Conservation (phyloP, 176 grass and related monocot species). For the Carex littledalei region DNA sequence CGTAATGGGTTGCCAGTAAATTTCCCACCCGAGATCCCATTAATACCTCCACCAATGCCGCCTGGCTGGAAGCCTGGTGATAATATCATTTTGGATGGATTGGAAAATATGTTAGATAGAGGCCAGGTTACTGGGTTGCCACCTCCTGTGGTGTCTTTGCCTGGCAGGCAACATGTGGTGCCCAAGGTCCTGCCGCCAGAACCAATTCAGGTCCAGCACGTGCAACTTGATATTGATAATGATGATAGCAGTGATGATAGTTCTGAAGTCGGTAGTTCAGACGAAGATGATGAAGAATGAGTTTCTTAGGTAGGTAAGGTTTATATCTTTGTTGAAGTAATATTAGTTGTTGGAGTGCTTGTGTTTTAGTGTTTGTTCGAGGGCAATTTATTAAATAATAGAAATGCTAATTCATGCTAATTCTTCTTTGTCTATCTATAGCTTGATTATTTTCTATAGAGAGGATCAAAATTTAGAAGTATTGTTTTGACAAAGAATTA, state of each 20-base stretch:
- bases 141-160: conserved; percentile 3
- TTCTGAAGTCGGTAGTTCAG: conserved; percentile 77
- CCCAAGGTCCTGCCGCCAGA: conserved; percentile 27
- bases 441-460: not conserved
- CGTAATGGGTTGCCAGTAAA: conserved; percentile 39
- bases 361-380: not conserved
- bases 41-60: conserved; percentile 40
- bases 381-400: not conserved
- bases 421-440: not conserved
- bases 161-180: not conserved
- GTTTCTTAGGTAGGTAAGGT: conserved; percentile 34
- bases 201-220: conserved; percentile 50
- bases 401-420: not conserved
- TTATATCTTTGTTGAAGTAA: not conserved
- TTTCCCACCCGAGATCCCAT: conserved; percentile 18
- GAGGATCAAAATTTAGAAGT: not conserved
- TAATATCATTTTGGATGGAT: conserved; percentile 48
- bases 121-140: conserved; percentile 21
- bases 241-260: conserved; percentile 85
- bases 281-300: conserved; percentile 95
- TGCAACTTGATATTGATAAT: conserved; percentile 73
- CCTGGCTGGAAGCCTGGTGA: conserved; percentile 96
- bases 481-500: not conserved
- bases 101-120: conserved; percentile 53
- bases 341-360: conserved; percentile 5